Evolutionary conservation across 805 yeast genomes (phyloP).

Genomic region (Metschnikowia cerradonensis): DNA sequence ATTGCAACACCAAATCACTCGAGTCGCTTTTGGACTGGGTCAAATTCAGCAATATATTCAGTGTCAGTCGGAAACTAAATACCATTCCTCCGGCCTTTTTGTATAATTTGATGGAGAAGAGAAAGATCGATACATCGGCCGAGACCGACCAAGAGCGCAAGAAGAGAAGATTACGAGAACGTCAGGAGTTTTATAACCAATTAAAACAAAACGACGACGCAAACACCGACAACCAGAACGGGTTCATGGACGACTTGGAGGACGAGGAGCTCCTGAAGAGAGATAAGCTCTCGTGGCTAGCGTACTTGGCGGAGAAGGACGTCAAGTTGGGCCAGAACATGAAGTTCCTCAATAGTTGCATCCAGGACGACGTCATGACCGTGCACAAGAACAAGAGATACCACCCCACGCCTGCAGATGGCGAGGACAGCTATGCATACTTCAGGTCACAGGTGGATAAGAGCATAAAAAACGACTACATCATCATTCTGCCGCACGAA

Average conservation of each 20-base stretch:
- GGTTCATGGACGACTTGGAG: slow-evolving; percentile 21
- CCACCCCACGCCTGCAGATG: slow-evolving; percentile 24
- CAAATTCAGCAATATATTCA: slow-evolving; percentile 24
- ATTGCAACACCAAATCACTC: slow-evolving; percentile 31
- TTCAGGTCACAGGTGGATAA: slow-evolving; percentile 23
- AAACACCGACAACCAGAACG: slow-evolving; percentile 8
- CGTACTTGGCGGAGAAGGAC: slow-evolving; percentile 35
- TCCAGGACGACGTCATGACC: slow-evolving; percentile 24
- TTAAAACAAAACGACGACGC: slow-evolving; percentile 26
- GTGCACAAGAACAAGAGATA: slow-evolving; percentile 26
- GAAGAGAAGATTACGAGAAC: slow-evolving; percentile 31
- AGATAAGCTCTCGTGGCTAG: slow-evolving; percentile 34
- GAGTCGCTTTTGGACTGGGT: slow-evolving; percentile 39
- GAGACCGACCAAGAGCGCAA: slow-evolving; percentile 34
- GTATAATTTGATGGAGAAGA: slow-evolving; percentile 34
- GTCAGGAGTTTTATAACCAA: slow-evolving; percentile 39
- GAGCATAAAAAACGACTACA: slow-evolving; percentile 28
- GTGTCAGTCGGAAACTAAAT: slow-evolving; percentile 22
- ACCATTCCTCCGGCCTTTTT: slow-evolving; percentile 30
- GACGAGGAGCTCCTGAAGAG: slow-evolving; percentile 21
- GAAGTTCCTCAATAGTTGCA: slow-evolving; percentile 29
- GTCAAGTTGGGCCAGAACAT: slow-evolving; percentile 35
- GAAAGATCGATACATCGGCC: slow-evolving; percentile 34
- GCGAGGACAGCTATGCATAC: slow-evolving; percentile 16
- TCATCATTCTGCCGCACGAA: slow-evolving; percentile 25